Base-by-base conservation (phyloP, 495 filamentous ascomycete genomes). In the Penicillium flavigenum region DNA sequence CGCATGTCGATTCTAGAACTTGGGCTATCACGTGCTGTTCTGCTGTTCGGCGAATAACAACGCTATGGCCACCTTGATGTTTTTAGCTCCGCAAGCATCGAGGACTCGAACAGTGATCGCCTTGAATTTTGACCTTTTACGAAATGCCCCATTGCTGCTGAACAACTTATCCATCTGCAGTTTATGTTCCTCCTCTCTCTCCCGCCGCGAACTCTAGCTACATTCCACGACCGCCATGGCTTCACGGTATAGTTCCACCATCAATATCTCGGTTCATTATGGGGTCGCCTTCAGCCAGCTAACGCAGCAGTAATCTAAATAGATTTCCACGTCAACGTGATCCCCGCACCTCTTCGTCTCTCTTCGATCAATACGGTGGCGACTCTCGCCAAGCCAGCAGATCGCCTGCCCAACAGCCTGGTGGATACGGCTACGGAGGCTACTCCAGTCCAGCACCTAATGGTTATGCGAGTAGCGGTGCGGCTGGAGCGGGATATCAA, bases 361-460 rank as follows among this genome's bases (percentile, higher is more conserved):
- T 98, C 68, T 97, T 98, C 80, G 88, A 89, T 62, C 82, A 84
- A 67, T 96, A 96, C 74, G 83, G 81, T 65, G 86, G 87, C 66
- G 81, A 84, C 61, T 77, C 76, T 31, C 65, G 76, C 39, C 75
- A 76, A 4, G 75, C 77, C 44, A 79, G 76, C 47, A 77, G 71
- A 62, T 83, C 83, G 20, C 81, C 80, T 24, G 76, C 72, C 78
- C 70, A 64, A 66, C 50, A 42, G 20, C 27, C 74, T 56, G 76
- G 78, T 14, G 78, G 73, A 67, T 79, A 79, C 51, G 72, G 75
- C 27, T 80, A 81, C 56, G 80, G 82, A 61, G 85, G 83, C 24
- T 92, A 91, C 65, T 76, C 83, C 38, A 80, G 83, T 22, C 75
- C 78, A 60, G 67, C 65, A 29, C 70, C 69, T 22, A 75, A 73